Conservation (phyloP, 768 basidiomycete genomes). For the Amanita subjunquillea region DNA sequence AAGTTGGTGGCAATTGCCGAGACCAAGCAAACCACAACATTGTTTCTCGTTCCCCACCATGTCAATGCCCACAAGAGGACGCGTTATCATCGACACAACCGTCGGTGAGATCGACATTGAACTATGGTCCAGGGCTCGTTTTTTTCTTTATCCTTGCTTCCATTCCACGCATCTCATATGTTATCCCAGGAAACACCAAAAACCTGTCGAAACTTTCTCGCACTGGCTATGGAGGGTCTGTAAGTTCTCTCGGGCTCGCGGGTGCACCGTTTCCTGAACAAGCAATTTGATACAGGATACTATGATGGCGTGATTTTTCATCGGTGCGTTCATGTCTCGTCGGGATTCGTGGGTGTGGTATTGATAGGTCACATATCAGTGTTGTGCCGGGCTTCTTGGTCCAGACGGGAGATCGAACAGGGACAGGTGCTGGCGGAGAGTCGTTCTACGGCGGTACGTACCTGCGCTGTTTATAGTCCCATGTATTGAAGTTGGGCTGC, state of each 20-base stretch:
- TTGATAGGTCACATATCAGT: conserved; percentile 21
- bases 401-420: conserved; percentile 90
- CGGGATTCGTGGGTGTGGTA: background rate
- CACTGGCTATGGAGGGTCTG: conserved; percentile 84
- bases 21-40: too few species aligned
- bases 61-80: conserved; percentile 80
- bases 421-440: conserved; percentile 87
- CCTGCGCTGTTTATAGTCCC: background rate
- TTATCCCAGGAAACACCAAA: conserved; percentile 70
- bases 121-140: conserved; percentile 77
- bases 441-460: conserved; percentile 81
- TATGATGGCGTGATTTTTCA: conserved; percentile 96
- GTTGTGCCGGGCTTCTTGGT: conserved; percentile 88
- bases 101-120: conserved; percentile 85
- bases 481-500: background rate
- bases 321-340: conserved; percentile 34
- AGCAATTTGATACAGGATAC: conserved; percentile 52
- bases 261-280: conserved; percentile 9
- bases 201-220: conserved; percentile 85
- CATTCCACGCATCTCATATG: background rate
- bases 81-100: conserved; percentile 83
- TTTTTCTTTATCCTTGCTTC: background rate
- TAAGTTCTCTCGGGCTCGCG: conserved; percentile 15
- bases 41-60: conserved; percentile 14
- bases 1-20: too few species aligned